phyloP scores from a whole-genome alignment of 345 rosid species.

The Salix purpurea region DNA sequence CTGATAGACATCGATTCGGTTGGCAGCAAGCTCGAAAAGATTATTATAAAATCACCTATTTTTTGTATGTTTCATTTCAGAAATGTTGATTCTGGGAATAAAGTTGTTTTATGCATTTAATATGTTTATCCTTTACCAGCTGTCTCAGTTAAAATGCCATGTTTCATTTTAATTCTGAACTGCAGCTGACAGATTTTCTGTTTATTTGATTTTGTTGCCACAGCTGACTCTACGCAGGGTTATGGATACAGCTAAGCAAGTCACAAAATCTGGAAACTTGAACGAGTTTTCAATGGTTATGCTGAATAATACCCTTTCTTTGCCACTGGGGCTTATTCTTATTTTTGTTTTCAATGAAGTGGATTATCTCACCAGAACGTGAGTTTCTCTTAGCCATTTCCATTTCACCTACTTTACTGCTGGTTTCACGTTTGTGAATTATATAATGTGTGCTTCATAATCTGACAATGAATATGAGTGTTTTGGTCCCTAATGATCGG shows the following conservation, averaged over 20 bases:
- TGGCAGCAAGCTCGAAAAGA: neutral
- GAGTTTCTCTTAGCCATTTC: slow-evolving; percentile 27
- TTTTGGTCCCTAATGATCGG: neutral
- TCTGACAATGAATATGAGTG: neutral
- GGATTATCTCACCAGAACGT: slow-evolving; percentile 76
- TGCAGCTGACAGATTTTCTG: slow-evolving; percentile 10
- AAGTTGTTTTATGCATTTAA: neutral
- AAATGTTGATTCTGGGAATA: neutral
- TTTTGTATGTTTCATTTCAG: neutral
- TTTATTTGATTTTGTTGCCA: slow-evolving; percentile 26
- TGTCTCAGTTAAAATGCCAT: neutral
- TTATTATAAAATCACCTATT: neutral
- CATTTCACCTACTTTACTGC: neutral
- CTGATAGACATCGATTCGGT: neutral
- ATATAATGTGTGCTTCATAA: neutral
- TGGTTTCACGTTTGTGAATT: neutral
- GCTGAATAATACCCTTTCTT: slow-evolving; percentile 85
- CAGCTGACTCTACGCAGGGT: slow-evolving; percentile 88
- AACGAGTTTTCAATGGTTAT: slow-evolving; percentile 97
- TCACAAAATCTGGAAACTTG: slow-evolving; percentile 80
- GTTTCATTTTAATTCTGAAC: neutral
- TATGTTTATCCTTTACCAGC: neutral
- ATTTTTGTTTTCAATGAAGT: slow-evolving; percentile 72
- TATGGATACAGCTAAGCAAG: slow-evolving; percentile 97
- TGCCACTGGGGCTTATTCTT: slow-evolving; percentile 82